phyloP scores from a whole-genome alignment of 2,329 filamentous ascomycete species.

The Colletotrichum sidae region DNA sequence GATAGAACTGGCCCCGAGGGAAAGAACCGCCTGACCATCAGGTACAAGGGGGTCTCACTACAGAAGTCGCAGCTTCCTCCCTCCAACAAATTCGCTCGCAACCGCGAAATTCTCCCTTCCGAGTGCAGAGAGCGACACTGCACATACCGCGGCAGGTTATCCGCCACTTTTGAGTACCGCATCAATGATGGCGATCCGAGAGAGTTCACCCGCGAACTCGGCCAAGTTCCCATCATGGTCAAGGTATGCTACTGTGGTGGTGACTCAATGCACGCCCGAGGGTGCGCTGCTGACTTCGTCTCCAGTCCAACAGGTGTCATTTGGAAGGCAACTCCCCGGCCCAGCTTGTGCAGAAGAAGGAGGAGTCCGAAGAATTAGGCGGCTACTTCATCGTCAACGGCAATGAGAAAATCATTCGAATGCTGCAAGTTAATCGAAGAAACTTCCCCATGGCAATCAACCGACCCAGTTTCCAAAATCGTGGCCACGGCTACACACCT shows the following conservation, averaged over 20 bases:
- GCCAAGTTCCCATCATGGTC: slow-evolving; percentile 92
- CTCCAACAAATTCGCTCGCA: slow-evolving; percentile 85
- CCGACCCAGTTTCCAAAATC: slow-evolving; percentile 87
- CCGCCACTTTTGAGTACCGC: slow-evolving; percentile 84
- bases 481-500: slow-evolving; percentile 88
- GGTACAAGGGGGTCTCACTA: slow-evolving; percentile 83
- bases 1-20: slow-evolving; percentile 67
- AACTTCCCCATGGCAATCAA: slow-evolving; percentile 97
- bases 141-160: slow-evolving; percentile 89
- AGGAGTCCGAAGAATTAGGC: slow-evolving; percentile 95
- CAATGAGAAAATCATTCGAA: slow-evolving; percentile 94
- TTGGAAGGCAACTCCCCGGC: slow-evolving; percentile 87
- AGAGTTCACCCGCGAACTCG: slow-evolving; percentile 86
- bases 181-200: slow-evolving; percentile 89
- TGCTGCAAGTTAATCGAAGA: slow-evolving; percentile 88
- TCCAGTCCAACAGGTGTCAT: slow-evolving; percentile 88
- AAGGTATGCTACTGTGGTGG: slow-evolving; percentile 68
- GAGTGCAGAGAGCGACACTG: slow-evolving; percentile 95
- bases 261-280: neutral
- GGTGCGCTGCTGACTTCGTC: slow-evolving; percentile 42
- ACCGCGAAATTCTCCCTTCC: slow-evolving; percentile 87
- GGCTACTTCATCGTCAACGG: slow-evolving; percentile 99
- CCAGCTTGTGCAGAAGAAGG: slow-evolving; percentile 85
- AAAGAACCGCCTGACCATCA: slow-evolving; percentile 81
- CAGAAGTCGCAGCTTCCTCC: slow-evolving; percentile 84